These are phyloP conservation scores for Oryza australiensis DNA, from an alignment of 176 grass and related monocot species.

Conservation along the genomic window DNA sequence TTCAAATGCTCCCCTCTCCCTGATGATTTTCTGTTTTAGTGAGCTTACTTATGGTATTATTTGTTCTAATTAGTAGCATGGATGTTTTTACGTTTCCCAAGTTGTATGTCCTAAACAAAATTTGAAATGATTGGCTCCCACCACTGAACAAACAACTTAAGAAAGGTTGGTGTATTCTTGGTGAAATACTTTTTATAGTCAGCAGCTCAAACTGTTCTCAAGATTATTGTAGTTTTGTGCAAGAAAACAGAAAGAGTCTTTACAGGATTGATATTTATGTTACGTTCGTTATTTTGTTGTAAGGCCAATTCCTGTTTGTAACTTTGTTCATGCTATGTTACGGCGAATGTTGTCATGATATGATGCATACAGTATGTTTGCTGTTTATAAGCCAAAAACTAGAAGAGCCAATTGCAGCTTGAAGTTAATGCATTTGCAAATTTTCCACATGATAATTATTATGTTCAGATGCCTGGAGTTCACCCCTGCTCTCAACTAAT, in stretches of 20 bases:
- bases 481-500: not conserved
- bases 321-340: no score
- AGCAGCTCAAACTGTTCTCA: not conserved
- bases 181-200: not conserved
- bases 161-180: not conserved
- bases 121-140: not conserved
- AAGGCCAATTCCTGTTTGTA: not conserved
- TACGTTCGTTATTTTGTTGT: not conserved
- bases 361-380: not conserved
- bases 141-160: not conserved
- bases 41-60: not conserved
- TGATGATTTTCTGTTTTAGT: not conserved
- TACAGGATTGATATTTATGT: not conserved
- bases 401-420: not conserved
- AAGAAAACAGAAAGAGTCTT: not conserved
- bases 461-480: not conserved
- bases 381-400: not conserved
- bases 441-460: not conserved
- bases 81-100: not conserved
- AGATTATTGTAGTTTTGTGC: not conserved
- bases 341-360: no score
- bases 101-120: not conserved
- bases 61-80: not conserved
- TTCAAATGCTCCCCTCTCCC: not conserved
- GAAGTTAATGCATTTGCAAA: not conserved